Percentiles rank a stretch among this genome's conserved stretches.
Evolutionary conservation across 2,329 filamentous ascomycete species (phyloP).

Genomic region (Aspergillus fructus): DNA sequence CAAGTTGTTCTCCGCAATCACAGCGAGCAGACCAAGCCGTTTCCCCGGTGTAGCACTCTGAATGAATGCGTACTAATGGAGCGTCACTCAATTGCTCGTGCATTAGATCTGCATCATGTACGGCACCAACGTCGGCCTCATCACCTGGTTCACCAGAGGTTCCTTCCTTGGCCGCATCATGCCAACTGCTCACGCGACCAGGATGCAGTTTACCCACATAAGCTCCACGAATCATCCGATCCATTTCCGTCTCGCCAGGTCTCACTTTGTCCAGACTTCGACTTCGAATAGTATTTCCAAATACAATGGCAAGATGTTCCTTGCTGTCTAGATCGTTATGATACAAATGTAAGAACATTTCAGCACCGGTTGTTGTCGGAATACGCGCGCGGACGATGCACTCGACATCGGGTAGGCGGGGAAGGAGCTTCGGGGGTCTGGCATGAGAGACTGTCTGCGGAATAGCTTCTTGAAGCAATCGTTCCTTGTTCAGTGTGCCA

Average conservation of each 20-base stretch:
- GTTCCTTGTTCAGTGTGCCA: constrained; percentile 35
- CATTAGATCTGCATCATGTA: constrained; percentile 18
- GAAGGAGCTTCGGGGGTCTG: constrained; percentile 70
- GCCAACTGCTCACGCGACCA: constrained; percentile 73
- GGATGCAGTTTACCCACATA: constrained; percentile 87
- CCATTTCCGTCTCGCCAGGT: constrained; percentile 51
- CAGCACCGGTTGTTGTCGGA: constrained; percentile 83
- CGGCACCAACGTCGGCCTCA: constrained; percentile 9
- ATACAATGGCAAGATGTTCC: constrained; percentile 95
- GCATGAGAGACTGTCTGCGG: constrained; percentile 31
- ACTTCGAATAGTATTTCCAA: constrained; percentile 79
- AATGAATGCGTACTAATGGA: constrained; percentile 91
- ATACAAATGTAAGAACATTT: constrained; percentile 97
- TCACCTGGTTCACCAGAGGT: background rate
- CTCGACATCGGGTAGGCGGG: constrained; percentile 77
- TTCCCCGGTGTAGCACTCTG: constrained; percentile 97
- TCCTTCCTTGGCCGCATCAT: constrained; percentile 43
- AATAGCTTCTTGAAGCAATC: constrained; percentile 26
- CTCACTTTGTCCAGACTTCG: constrained; percentile 54
- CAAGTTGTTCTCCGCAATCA: constrained; percentile 95
- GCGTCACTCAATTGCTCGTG: constrained; percentile 35
- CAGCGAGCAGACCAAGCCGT: constrained; percentile 97
- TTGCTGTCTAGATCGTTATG: constrained; percentile 91
- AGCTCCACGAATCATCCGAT: constrained; percentile 87
- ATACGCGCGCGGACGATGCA: constrained; percentile 94